Conservation (phyloP, 208 protist genomes). For the Naegleria gruberi region DNA sequence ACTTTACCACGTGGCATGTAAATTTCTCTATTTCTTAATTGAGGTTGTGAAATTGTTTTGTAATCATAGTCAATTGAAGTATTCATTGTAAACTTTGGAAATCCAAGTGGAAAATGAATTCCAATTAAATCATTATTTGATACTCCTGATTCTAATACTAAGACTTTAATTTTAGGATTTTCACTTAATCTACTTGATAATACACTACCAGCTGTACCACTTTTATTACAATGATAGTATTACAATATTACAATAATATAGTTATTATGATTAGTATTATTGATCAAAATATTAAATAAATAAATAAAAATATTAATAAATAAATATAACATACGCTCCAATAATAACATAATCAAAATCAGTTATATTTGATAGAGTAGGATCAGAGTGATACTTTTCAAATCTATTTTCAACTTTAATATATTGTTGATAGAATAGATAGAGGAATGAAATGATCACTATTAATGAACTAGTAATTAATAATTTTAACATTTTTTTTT, state of each 20-base stretch:
- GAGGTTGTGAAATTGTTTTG: not conserved
- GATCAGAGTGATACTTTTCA: not conserved
- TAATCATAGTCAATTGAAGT: not conserved
- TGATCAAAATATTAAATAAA: not conserved
- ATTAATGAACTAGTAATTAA: too few species aligned
- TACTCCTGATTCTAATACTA: not conserved
- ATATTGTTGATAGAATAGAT: too few species aligned
- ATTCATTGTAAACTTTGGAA: not conserved
- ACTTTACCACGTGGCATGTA: conserved; percentile 35
- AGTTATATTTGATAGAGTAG: not conserved
- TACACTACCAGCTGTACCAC: not conserved
- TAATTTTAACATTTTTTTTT: too few species aligned
- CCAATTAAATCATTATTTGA: not conserved
- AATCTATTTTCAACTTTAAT: too few species aligned
- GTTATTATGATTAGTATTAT: too few species aligned
- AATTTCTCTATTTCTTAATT: conserved; percentile 10
- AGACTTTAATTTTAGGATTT: not conserved
- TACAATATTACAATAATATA: too few species aligned
- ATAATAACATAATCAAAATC: conserved; percentile 17
- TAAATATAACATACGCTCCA: not conserved
- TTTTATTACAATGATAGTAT: too few species aligned
- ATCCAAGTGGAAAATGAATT: not conserved
- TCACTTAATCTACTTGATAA: not conserved
- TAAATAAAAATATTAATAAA: not conserved
- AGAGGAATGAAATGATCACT: too few species aligned